Conservation (phyloP, 208 protist genomes). For the Zelonia costaricensis region DNA sequence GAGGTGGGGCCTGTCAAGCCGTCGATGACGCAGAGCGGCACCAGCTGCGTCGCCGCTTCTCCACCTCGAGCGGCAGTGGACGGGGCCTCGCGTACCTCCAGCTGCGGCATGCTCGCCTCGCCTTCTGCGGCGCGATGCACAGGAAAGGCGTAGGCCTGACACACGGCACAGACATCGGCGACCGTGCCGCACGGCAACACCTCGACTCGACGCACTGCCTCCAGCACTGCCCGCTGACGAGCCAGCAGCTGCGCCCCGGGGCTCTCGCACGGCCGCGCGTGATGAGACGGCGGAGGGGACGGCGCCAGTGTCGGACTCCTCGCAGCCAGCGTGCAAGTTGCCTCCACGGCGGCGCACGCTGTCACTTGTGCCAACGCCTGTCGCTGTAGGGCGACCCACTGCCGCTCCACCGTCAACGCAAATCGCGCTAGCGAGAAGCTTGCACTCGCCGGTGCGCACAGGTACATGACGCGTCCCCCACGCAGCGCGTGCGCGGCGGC, state of each 20-base stretch:
- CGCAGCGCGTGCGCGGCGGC: conserved; percentile 46
- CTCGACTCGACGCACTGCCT: conserved; percentile 40
- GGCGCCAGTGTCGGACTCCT: neutral
- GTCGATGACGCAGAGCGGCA: conserved; percentile 59
- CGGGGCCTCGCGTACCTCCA: too few relatives aligned
- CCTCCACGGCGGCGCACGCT: too few relatives aligned
- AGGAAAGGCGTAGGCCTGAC: conserved; percentile 23
- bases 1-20: conserved; percentile 37
- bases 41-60: neutral
- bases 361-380: too few relatives aligned
- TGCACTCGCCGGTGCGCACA: conserved; percentile 39
- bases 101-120: too few relatives aligned
- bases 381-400: conserved; percentile 16
- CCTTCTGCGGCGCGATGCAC: too few relatives aligned
- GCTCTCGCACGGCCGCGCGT: too few relatives aligned
- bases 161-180: conserved; percentile 36
- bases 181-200: conserved; percentile 54
- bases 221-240: conserved; percentile 32
- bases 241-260: neutral
- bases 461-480: conserved; percentile 51
- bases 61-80: neutral
- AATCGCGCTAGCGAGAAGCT: conserved; percentile 41
- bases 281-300: neutral
- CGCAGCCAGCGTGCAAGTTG: neutral
- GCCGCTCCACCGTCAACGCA: conserved; percentile 40